A percentile compares a stretch with the other conserved stretches of the same genome.
These are phyloP conservation scores for Epichloe bromicola DNA, from an alignment of 2,329 filamentous ascomycete species.

Conservation along the genomic window DNA sequence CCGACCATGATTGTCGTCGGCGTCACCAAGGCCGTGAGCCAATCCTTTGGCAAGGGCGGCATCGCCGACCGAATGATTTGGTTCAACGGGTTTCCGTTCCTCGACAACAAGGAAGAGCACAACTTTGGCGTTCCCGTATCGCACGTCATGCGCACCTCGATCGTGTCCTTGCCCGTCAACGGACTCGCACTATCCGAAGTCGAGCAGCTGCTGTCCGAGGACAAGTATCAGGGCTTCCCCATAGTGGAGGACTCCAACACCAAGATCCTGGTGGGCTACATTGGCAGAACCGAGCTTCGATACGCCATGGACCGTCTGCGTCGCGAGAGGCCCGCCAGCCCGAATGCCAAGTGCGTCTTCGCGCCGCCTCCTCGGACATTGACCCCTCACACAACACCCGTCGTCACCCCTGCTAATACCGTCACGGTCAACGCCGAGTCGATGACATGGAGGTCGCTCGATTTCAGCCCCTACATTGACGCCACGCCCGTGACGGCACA, in stretches of 20 bases:
- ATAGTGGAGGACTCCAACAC: slow-evolving; percentile 63
- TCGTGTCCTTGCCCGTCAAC: slow-evolving; percentile 59
- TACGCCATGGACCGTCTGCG: slow-evolving; percentile 79
- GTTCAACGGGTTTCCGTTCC: slow-evolving; percentile 93
- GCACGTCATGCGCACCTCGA: slow-evolving; percentile 69
- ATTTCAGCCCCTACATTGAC: slow-evolving; percentile 82
- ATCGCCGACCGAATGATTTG: slow-evolving; percentile 98
- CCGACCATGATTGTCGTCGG: slow-evolving; percentile 99
- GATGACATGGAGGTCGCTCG: slow-evolving; percentile 45
- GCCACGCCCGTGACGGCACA: slow-evolving; percentile 82
- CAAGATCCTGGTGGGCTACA: slow-evolving; percentile 75
- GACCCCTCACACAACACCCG: slow-evolving; percentile 22
- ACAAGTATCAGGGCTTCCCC: slow-evolving; percentile 84
- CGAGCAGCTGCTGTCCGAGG: slow-evolving; percentile 62
- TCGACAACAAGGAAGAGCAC: slow-evolving; percentile 96
- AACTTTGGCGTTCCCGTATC: slow-evolving; percentile 92
- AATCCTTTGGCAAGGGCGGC: slow-evolving; percentile 86
- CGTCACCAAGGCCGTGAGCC: slow-evolving; percentile 85
- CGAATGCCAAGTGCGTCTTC: slow-evolving; percentile 64
- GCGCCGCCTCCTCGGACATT: slow-evolving; percentile 26
- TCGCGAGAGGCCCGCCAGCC: slow-evolving; percentile 52
- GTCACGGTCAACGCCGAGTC: slow-evolving; percentile 46
- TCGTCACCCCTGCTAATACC: slow-evolving; percentile 26
- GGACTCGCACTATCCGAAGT: slow-evolving; percentile 66
- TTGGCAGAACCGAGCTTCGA: slow-evolving; percentile 79